Conservation (phyloP, 352 stramenopile genomes). For the Globisporangium alternatum region DNA sequence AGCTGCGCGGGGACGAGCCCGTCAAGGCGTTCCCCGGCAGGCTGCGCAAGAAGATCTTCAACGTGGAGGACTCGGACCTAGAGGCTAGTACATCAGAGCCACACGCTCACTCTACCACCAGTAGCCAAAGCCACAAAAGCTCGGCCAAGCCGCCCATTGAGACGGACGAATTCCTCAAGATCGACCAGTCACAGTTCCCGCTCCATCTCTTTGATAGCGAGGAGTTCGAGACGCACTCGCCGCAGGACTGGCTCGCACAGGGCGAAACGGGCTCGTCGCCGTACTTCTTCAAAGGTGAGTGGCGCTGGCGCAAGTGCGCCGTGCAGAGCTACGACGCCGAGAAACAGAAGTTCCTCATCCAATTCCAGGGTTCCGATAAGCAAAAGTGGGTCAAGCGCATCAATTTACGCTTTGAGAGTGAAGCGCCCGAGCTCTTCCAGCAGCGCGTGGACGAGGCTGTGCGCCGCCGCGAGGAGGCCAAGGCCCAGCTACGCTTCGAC, state of each 20-base stretch:
- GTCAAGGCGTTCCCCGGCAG: conserved; percentile 60
- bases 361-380: conserved; percentile 83
- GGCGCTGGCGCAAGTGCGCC: conserved; percentile 72
- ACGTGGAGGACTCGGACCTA: conserved; percentile 15
- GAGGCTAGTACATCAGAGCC: background rate
- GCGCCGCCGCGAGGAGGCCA: conserved; percentile 64
- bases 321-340: conserved; percentile 66
- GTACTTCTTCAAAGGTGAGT: conserved; percentile 85
- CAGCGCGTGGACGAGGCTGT: conserved; percentile 64
- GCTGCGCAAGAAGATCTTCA: conserved; percentile 48
- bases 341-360: conserved; percentile 74
- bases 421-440: conserved; percentile 73
- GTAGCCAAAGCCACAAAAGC: background rate
- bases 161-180: conserved; percentile 72
- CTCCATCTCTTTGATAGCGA: conserved; percentile 89
- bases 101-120: background rate
- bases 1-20: conserved; percentile 42
- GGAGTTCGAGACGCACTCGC: conserved; percentile 73
- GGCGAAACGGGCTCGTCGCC: conserved; percentile 53
- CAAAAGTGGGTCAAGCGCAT: conserved; percentile 88
- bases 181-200: conserved; percentile 91
- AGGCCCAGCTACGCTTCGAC: conserved; percentile 89
- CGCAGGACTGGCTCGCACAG: conserved; percentile 71
- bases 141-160: conserved; percentile 1
- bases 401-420: conserved; percentile 90